Evolutionary conservation across 345 rosid species (phyloP), one percentile per base, ranked within the genome.

Genomic region (Brassica incana): DNA sequence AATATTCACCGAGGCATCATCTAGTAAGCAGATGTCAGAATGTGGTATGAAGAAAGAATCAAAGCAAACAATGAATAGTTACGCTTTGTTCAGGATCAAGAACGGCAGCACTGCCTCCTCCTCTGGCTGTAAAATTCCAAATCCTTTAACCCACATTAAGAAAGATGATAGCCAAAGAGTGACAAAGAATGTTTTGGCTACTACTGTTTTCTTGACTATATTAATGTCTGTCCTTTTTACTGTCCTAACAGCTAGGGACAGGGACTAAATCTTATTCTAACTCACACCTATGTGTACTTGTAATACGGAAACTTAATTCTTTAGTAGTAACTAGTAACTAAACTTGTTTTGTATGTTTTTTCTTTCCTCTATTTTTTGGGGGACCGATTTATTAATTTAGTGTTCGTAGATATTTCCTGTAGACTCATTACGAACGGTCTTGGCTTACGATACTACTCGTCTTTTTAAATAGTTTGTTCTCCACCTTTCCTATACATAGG

Each of bases 71-170:
- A 75, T 76, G 56, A 76, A 66, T 45, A 40, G 61, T 71, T 54
- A 70, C 43, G 64, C 76, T 43, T 75, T 71, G 50, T 80, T 80
- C 50, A 71, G 65, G 73, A 71, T 70, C 73, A 75, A 54, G 30
- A 80, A 71, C 68, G 56, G 2, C 16, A 35, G 12, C 6, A 65
- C 64, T 4, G 45, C 33, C 14, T 5, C 36, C 6, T 4, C 12
- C 0, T 15, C 60, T 16, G 33, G 65, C 16, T 75, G 77, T 71
- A 40, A 15, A 12, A 12, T 74, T 33, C 60, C 18, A 32, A 54
- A 63, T 23, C 71, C 60, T 11, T 79, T 74, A 50, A 50, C 6
- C 29, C 15, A 20, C 4, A 69, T 69, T 60, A 80, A 80, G 73
- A 80, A 71, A 16, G 56, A 65, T n/a, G 58, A 50, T 58, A 15